A percentile compares a stretch with the other conserved stretches of the same genome.
phyloP scores from a whole-genome alignment of 805 yeast species.

The Metschnikowia borealis region DNA sequence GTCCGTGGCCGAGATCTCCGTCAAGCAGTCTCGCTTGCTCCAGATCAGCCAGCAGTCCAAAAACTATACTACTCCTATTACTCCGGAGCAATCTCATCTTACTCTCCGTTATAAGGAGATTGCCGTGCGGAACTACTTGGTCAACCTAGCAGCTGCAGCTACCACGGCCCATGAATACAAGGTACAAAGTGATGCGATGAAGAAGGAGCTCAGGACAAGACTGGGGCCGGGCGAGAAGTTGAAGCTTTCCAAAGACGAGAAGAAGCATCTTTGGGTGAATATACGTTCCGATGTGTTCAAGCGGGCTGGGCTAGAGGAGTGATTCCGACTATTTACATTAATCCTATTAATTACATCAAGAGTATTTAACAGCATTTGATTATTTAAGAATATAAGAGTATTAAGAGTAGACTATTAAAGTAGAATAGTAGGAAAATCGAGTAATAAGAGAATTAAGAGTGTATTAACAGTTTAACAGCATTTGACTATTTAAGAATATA shows the following conservation, averaged over 20 bases:
- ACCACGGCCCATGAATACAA: slow-evolving; percentile 41
- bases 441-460: too few species aligned
- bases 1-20: slow-evolving; percentile 48
- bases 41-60: slow-evolving; percentile 31
- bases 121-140: slow-evolving; percentile 46
- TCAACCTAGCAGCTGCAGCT: slow-evolving; percentile 53
- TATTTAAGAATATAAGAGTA: too few species aligned
- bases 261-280: slow-evolving; percentile 44
- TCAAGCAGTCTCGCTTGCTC: slow-evolving; percentile 41
- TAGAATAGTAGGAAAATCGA: too few species aligned
- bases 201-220: slow-evolving; percentile 20
- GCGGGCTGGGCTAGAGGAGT: slow-evolving; percentile 42
- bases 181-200: slow-evolving; percentile 32
- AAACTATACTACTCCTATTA: slow-evolving; percentile 24
- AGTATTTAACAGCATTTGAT: too few species aligned
- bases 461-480: too few species aligned
- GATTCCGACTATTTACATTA: slow-evolving; percentile 5
- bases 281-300: slow-evolving; percentile 50
- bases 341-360: too few species aligned
- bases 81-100: slow-evolving; percentile 29
- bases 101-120: slow-evolving; percentile 39
- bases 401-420: too few species aligned
- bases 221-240: slow-evolving; percentile 17
- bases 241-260: slow-evolving; percentile 38
- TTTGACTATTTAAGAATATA: too few species aligned